phyloP scores from a whole-genome alignment of 2,329 filamentous ascomycete genomes.

The Magnaporthiopsis poae region DNA sequence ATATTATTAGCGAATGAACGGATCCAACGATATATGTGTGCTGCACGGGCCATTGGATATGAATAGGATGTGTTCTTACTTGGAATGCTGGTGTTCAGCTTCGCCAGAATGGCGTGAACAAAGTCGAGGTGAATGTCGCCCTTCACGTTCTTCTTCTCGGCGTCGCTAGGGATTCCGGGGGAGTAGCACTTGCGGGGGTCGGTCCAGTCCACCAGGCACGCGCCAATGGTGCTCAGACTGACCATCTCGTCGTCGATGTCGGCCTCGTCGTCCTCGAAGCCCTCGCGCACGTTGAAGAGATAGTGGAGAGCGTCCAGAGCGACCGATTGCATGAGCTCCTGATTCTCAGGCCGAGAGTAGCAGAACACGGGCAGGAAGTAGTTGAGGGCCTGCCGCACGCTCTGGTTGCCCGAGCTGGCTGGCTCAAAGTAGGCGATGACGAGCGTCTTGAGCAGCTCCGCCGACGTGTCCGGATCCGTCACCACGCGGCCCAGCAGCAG shows the following conservation, averaged over 20 bases:
- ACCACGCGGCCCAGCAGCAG: slow-evolving; percentile 73
- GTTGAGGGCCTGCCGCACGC: slow-evolving; percentile 73
- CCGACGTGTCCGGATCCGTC: slow-evolving; percentile 54
- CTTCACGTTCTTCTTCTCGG: slow-evolving; percentile 54
- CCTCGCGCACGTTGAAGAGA: slow-evolving; percentile 63
- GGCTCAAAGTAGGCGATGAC: slow-evolving; percentile 86
- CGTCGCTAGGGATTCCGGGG: slow-evolving; percentile 35
- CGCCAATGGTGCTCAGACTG: slow-evolving; percentile 64
- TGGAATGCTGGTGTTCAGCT: slow-evolving; percentile 54
- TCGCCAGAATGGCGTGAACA: slow-evolving; percentile 66
- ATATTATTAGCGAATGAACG: background rate
- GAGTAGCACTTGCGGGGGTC: slow-evolving; percentile 72
- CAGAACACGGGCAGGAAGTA: slow-evolving; percentile 95
- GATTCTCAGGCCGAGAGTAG: slow-evolving; percentile 74
- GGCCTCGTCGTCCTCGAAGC: slow-evolving; percentile 61
- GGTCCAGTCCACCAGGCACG: slow-evolving; percentile 87
- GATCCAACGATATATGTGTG: background rate
- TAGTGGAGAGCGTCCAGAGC: slow-evolving; percentile 65
- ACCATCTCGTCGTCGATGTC: slow-evolving; percentile 72
- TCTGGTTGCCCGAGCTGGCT: slow-evolving; percentile 67
- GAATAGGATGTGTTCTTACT: slow-evolving; percentile 41
- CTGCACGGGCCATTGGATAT: background rate
- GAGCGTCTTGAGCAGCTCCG: slow-evolving; percentile 73
- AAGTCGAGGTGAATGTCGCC: slow-evolving; percentile 74
- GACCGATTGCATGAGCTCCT: slow-evolving; percentile 67